Evolutionary conservation across 805 yeast species (phyloP), one percentile per base, ranked within the genome.

Genomic region (Metschnikowia lunata): DNA sequence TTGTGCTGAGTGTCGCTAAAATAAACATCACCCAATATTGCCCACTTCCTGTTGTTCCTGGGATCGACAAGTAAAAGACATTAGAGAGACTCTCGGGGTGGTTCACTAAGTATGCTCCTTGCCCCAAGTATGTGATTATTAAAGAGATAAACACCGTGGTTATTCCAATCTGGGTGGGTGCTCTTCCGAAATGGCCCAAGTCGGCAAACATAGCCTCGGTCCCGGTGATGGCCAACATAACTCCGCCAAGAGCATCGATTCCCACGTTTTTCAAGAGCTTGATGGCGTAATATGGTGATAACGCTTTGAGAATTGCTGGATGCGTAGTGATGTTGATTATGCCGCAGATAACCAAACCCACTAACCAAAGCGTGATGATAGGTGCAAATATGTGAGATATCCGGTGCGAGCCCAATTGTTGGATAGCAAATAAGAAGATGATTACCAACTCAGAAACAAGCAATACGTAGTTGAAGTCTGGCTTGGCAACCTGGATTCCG

Each of bases 181-280:
- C 49, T 26, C 66, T 64, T 3, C 81, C 78, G 53, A 79, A 76
- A 54, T 76, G 82, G 4, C 83, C 79, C 40, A 79, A 66, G 58
- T 80, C 84, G 1, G 83, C 82, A 62, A 80, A 80, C 80, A 80
- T 74, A 7, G 84, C 83, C 50, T 80, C 85, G 4, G 76, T 66
- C 29, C 85, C 85, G 0, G 85, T 79, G 26, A 80, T 60, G 1
- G 79, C 64, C 36, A 80, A 70, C 75, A 79, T 71, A 3, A 77
- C 75, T 4, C 77, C 73, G 9, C 77, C 71, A 29, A 80, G 62
- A 2, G 68, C 62, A 54, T 72, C 78, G 27, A 74, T 61, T 15
- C 68, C 70, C 4, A 70, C 66, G 9, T 56, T 49, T 37, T 56
- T 62, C 47, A 80, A 59, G 32, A 69, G 67, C n/a, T 63, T 51